phyloP scores from a whole-genome alignment of 495 filamentous ascomycete genomes.

The Mytilinidion resinicola region DNA sequence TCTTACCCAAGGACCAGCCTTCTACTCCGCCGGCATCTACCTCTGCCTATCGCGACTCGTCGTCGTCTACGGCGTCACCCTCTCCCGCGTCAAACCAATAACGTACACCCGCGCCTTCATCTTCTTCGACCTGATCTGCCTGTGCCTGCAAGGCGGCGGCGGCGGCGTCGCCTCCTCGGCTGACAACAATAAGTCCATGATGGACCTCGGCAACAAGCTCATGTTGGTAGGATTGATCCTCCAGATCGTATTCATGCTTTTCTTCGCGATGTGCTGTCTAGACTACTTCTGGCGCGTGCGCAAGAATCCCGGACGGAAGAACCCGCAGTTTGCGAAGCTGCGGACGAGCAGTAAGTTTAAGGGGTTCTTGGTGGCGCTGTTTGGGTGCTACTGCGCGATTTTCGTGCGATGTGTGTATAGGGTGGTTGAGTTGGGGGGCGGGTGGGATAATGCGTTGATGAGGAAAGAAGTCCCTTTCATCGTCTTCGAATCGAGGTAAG shows the following conservation, averaged over 20 bases:
- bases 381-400: constrained; percentile 8
- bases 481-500: background rate
- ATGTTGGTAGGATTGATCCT: constrained; percentile 29
- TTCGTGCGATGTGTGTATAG: constrained; percentile 24
- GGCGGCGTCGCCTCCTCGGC: constrained; percentile 35
- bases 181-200: constrained; percentile 2
- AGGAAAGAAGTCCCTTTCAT: background rate
- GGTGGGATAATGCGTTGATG: constrained; percentile 10
- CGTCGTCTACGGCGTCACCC: constrained; percentile 38
- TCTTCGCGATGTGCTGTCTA: constrained; percentile 22
- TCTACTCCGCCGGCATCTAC: constrained; percentile 52
- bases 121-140: constrained; percentile 42
- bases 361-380: background rate
- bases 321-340: background rate
- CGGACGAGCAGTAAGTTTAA: background rate
- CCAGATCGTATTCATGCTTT: constrained; percentile 29
- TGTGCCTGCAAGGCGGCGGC: constrained; percentile 46
- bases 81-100: constrained; percentile 46
- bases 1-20: constrained; percentile 51
- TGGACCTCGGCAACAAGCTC: constrained; percentile 23
- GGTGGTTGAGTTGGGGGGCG: constrained; percentile 22
- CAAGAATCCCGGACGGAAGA: background rate
- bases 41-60: constrained; percentile 41
- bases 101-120: constrained; percentile 48
- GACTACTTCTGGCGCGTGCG: constrained; percentile 14